Conservation (phyloP, 2,329 filamentous ascomycete species). For the Paracoccidioides lutzii region DNA sequence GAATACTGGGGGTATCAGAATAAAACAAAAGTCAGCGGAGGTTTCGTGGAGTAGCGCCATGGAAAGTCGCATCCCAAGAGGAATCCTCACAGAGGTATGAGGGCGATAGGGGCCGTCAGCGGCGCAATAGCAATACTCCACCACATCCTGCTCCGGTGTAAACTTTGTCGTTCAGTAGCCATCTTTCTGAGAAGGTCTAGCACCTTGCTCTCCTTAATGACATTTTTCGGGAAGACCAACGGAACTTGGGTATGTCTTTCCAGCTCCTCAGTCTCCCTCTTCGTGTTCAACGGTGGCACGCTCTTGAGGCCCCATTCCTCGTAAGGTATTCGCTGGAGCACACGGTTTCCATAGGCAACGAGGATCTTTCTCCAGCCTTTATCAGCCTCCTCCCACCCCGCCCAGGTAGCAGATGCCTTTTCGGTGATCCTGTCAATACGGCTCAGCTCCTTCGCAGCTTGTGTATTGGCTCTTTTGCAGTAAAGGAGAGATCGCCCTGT, state of each 20-base stretch:
- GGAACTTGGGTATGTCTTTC: slow-evolving; percentile 51
- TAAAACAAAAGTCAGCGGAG: not conserved
- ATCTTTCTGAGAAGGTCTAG: slow-evolving; percentile 53
- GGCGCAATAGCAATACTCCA: slow-evolving; percentile 78
- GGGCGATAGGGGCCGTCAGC: slow-evolving; percentile 64
- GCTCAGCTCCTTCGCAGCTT: slow-evolving; percentile 42
- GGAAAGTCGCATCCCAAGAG: not conserved
- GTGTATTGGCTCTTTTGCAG: slow-evolving; percentile 59
- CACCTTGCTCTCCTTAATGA: slow-evolving; percentile 54
- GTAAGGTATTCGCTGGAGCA: slow-evolving; percentile 77
- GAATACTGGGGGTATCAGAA: slow-evolving; percentile 47
- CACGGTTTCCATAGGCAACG: slow-evolving; percentile 73
- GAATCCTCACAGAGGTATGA: slow-evolving; percentile 65
- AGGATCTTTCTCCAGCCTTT: slow-evolving; percentile 79
- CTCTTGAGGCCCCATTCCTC: slow-evolving; percentile 98
- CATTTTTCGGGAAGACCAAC: slow-evolving; percentile 55
- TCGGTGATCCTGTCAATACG: slow-evolving; percentile 55
- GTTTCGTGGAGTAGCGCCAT: not conserved
- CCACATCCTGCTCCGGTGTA: slow-evolving; percentile 65
- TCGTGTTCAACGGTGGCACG: slow-evolving; percentile 65
- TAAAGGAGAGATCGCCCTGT: slow-evolving; percentile 85
- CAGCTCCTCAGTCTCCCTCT: slow-evolving; percentile 51
- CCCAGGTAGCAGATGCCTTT: slow-evolving; percentile 67
- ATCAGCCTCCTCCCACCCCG: slow-evolving; percentile 73
- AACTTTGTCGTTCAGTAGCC: slow-evolving; percentile 63